Evolutionary conservation across 2,329 filamentous ascomycete species (phyloP).

Genomic region (Pseudogymnoascus sp.): DNA sequence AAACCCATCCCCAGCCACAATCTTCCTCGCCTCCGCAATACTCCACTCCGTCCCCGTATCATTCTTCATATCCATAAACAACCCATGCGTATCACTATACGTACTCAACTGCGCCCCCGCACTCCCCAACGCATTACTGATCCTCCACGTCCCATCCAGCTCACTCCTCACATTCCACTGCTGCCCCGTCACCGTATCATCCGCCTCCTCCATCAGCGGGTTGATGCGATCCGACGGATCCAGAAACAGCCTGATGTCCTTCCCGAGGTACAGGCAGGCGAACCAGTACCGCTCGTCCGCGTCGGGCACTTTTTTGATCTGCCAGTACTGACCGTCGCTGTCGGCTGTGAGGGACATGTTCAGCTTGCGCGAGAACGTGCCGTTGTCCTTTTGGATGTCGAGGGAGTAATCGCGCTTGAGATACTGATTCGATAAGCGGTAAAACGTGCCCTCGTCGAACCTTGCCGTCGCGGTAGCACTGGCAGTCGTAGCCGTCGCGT

Average conservation of each 20-base stretch:
- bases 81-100: neutral
- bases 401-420: neutral
- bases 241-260: neutral
- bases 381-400: neutral
- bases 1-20: neutral
- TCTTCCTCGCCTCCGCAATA: conserved; percentile 5
- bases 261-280: neutral
- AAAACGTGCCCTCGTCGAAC: neutral
- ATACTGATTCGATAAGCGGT: neutral
- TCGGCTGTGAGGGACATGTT: neutral
- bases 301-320: neutral
- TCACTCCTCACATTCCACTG: neutral
- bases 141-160: conserved; percentile 5
- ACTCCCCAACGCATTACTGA: neutral
- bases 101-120: neutral
- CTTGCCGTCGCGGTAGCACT: neutral
- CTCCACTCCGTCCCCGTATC: neutral
- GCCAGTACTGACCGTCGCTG: neutral
- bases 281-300: neutral
- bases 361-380: neutral
- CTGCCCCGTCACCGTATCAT: neutral
- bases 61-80: conserved; percentile 7
- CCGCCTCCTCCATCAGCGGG: neutral
- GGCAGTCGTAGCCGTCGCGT: neutral
- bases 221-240: neutral